Base-by-base conservation (phyloP, 2,329 filamentous ascomycete species). In the Emergomyces pasteurianus region DNA sequence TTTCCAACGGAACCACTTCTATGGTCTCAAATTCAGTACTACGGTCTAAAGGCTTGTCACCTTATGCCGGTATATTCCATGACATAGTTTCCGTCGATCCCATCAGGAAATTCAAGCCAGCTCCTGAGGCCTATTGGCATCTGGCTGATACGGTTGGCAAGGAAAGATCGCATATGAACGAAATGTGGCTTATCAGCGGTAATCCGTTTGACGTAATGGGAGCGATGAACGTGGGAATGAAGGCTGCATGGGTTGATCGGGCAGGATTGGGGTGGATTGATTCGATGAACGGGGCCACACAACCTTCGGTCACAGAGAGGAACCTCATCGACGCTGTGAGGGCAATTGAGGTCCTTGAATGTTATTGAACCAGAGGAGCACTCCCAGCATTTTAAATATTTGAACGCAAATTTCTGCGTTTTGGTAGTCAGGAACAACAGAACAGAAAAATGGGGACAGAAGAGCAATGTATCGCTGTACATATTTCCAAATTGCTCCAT, bases 121-220 rank as follows among this genome's bases (percentile, higher is more conserved):
- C 83, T 46, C 80, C 77, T 1, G 80, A 78, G 58, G 79, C 81
- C 1, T 91, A 91, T 67, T 64, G 75, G n/a, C 77, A 87, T 69
- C 74, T 89, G 28, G 78, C 81, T 0, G 65, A 78, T 64, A 75
- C 76, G 42, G 76, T 79, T 1, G 80, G 80, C 2, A 81, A 80
- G 66, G 65, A 73, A 10, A 67, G 69, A 46, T 73, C 71, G 0
- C 67, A 78, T 21, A 75, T 78, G 64, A 73, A 70, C 0, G 75
- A 80, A 31, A 77, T 90, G 16, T 90, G 87, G 86, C 72, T 91
- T 8, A 79, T 92, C 6, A 87, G 81, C 65, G 82, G 83, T 1
- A 91, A 91, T 69, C 84, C 88, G 2, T 91, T 91, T 69, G 88
- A 91, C 69, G 75, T 87, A 18, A 80, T 85, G 0, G 88, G 88